These are phyloP conservation scores for Sugiyamaella valdiviana DNA, from an alignment of 805 yeast species.

Conservation along the genomic window DNA sequence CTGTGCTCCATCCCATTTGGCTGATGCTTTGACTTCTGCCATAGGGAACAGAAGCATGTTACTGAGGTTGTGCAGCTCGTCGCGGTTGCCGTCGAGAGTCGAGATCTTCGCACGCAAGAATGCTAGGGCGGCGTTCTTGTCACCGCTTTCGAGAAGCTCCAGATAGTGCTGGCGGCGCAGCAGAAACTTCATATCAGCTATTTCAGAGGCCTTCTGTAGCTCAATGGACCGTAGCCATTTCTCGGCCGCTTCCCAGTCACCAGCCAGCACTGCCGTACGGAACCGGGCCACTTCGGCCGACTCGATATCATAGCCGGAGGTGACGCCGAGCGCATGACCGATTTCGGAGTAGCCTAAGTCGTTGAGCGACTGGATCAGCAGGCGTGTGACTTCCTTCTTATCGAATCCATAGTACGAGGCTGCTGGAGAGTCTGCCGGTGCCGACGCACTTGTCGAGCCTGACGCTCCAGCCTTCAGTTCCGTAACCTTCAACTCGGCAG, in stretches of 20 bases:
- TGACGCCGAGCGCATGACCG: constrained; percentile 37
- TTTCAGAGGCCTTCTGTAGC: constrained; percentile 22
- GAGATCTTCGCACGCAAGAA: constrained; percentile 36
- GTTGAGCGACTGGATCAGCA: constrained; percentile 44
- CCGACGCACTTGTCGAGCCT: neutral
- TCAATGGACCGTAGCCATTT: constrained; percentile 25
- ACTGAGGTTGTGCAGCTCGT: constrained; percentile 27
- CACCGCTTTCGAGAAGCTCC: constrained; percentile 36
- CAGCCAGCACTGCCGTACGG: constrained; percentile 35
- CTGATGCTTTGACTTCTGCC: constrained; percentile 27
- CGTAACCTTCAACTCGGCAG: neutral
- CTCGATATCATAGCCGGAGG: constrained; percentile 34
- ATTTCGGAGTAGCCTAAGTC: constrained; percentile 44
- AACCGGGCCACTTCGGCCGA: constrained; percentile 39
- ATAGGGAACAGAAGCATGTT: constrained; percentile 28
- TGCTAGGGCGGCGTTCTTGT: constrained; percentile 33
- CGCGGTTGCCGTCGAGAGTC: constrained; percentile 25
- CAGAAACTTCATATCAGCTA: constrained; percentile 29
- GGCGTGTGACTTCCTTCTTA: constrained; percentile 39
- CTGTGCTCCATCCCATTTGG: constrained; percentile 30
- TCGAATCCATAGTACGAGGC: constrained; percentile 25
- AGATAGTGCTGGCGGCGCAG: constrained; percentile 39
- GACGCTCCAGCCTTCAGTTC: neutral
- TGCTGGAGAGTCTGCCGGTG: neutral
- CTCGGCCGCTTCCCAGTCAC: constrained; percentile 39